Percentiles rank a stretch among this genome's conserved stretches.
phyloP scores from a whole-genome alignment of 257 asterid species.

The Fraxinus anomala region DNA sequence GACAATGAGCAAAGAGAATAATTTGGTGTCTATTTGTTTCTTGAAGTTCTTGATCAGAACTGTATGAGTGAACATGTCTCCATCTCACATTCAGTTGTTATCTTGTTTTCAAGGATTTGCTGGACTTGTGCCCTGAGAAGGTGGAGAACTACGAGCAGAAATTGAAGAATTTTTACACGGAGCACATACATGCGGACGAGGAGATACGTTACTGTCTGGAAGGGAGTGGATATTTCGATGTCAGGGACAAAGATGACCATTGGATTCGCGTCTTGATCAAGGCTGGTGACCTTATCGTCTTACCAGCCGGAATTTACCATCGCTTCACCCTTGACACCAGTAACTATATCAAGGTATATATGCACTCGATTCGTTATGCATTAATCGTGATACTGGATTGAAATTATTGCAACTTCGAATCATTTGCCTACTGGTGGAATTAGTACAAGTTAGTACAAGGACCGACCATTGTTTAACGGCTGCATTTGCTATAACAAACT shows the following conservation, averaged over 20 bases:
- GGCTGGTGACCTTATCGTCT: constrained; percentile 72
- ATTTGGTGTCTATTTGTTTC: neutral
- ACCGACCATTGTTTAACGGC: neutral
- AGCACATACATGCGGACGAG: constrained; percentile 81
- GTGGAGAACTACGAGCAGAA: constrained; percentile 76
- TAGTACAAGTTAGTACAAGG: neutral
- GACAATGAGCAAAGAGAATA: neutral
- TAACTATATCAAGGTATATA: constrained; percentile 69
- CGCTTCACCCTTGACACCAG: constrained; percentile 73
- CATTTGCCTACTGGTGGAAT: neutral
- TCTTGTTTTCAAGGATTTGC: constrained; percentile 56
- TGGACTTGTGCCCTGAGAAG: constrained; percentile 82
- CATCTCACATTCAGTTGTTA: neutral
- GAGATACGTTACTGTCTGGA: constrained; percentile 81
- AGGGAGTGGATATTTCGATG: constrained; percentile 83
- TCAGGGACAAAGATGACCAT: constrained; percentile 64
- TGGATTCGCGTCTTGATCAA: constrained; percentile 85
- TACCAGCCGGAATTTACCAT: constrained; percentile 92
- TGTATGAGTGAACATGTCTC: neutral
- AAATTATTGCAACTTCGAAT: neutral
- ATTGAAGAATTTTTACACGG: constrained; percentile 74
- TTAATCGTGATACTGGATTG: neutral
- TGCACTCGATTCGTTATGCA: neutral
- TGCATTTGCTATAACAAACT: neutral
- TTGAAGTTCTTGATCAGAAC: neutral